phyloP scores from a whole-genome alignment of 257 asterid species.

The Misopates orontium region DNA sequence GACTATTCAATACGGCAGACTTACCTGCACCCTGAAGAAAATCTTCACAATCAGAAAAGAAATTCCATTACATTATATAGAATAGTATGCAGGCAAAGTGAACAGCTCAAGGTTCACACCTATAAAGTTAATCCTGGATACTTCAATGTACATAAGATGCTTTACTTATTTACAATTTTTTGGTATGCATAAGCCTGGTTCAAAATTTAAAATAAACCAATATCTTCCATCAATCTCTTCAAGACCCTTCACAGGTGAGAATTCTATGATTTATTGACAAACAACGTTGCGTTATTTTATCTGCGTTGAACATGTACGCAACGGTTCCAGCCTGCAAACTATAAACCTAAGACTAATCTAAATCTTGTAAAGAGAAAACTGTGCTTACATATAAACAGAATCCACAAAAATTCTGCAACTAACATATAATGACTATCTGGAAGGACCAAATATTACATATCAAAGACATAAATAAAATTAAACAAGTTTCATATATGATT shows the following conservation, averaged over 20 bases:
- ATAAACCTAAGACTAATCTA: not conserved
- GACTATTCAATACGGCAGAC: conserved; percentile 89
- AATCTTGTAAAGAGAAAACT: not conserved
- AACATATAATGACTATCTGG: not conserved
- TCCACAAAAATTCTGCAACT: not conserved
- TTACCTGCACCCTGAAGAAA: conserved; percentile 91
- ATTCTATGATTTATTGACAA: not conserved
- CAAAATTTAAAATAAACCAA: conserved; percentile 8
- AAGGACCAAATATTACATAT: no score
- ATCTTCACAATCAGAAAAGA: conserved; percentile 24
- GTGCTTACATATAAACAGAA: not conserved
- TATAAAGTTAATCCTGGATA: not conserved
- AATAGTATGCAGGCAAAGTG: not conserved
- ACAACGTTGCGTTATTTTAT: not conserved
- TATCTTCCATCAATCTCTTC: conserved; percentile 1
- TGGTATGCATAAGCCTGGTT: conserved; percentile 9
- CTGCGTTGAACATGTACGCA: not conserved
- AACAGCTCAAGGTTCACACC: conserved; percentile 3
- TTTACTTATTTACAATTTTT: not conserved
- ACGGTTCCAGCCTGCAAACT: not conserved
- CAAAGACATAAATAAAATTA: no score
- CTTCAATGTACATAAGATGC: conserved; percentile 3
- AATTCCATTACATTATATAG: not conserved
- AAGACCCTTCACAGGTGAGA: not conserved
- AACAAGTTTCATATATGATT: no score